Percentiles rank a stretch among this genome's conserved stretches.
Conservation (phyloP, 306 rosid genomes). For the Corylus avellana region DNA sequence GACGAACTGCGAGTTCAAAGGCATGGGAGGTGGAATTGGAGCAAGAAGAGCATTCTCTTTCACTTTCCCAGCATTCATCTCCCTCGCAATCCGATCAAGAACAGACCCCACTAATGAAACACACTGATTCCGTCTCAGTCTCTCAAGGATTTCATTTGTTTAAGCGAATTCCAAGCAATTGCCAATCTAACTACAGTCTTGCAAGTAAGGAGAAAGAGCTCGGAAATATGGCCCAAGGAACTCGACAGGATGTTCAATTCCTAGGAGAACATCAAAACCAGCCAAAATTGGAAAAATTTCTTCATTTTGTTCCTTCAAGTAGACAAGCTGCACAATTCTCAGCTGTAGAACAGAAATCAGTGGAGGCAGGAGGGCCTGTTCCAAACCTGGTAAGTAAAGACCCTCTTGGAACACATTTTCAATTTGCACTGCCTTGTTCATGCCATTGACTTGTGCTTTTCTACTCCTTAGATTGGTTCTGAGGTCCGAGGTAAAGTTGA, state of each 20-base stretch:
- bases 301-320: conserved; percentile 30
- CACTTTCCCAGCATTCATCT: conserved; percentile 82
- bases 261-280: conserved; percentile 44
- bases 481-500: conserved; percentile 88
- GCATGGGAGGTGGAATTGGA: conserved; percentile 74
- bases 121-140: conserved; percentile 40
- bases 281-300: conserved; percentile 40
- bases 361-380: conserved; percentile 33
- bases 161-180: conserved; percentile 43
- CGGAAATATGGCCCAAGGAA: conserved; percentile 27
- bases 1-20: conserved; percentile 60
- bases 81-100: conserved; percentile 93
- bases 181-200: conserved; percentile 27
- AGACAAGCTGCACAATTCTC: conserved; percentile 38
- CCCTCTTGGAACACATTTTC: background rate
- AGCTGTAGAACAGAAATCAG: conserved; percentile 21
- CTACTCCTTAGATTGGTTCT: conserved; percentile 67
- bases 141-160: conserved; percentile 56
- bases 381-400: conserved; percentile 42
- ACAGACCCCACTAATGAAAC: conserved; percentile 49
- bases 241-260: conserved; percentile 45
- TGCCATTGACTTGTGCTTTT: conserved; percentile 10
- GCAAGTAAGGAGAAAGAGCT: conserved; percentile 32
- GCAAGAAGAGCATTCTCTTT: conserved; percentile 94
- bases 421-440: background rate